Percentiles rank a stretch among this genome's conserved stretches.
These are phyloP conservation scores for Pichia sp. DNA, from an alignment of 1,139 yeast species.

Conservation along the genomic window DNA sequence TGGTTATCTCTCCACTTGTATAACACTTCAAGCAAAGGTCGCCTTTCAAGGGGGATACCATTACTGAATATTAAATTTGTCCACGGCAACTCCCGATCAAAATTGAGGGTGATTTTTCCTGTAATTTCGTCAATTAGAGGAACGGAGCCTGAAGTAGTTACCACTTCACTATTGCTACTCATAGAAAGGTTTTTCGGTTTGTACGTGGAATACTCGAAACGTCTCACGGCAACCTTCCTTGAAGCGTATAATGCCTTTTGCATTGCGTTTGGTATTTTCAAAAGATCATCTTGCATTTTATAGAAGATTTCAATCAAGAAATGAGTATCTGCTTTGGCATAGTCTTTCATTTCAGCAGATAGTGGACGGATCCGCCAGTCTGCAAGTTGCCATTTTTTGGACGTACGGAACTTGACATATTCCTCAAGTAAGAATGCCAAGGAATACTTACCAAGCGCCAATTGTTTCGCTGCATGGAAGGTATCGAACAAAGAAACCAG, in stretches of 20 bases:
- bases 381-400: conserved; percentile 91
- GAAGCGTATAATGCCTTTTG: conserved; percentile 71
- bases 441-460: conserved; percentile 78
- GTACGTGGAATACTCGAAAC: conserved; percentile 71
- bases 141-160: conserved; percentile 29
- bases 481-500: conserved; percentile 91
- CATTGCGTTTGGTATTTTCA: conserved; percentile 38
- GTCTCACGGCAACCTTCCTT: conserved; percentile 71
- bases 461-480: conserved; percentile 75
- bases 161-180: conserved; percentile 26
- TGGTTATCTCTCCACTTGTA: conserved; percentile 78
- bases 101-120: conserved; percentile 16
- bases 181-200: conserved; percentile 42
- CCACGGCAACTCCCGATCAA: conserved; percentile 49
- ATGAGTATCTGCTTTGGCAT: conserved; percentile 96
- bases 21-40: conserved; percentile 55
- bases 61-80: conserved; percentile 57
- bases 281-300: conserved; percentile 60
- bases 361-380: conserved; percentile 96
- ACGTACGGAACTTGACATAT: conserved; percentile 79
- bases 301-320: conserved; percentile 79
- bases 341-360: conserved; percentile 68
- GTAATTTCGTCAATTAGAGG: conserved; percentile 24
- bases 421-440: conserved; percentile 79
- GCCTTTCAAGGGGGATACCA: conserved; percentile 55